phyloP scores from a whole-genome alignment of 192 early-diverging fungal species.

The Backusella tuberculispora region DNA sequence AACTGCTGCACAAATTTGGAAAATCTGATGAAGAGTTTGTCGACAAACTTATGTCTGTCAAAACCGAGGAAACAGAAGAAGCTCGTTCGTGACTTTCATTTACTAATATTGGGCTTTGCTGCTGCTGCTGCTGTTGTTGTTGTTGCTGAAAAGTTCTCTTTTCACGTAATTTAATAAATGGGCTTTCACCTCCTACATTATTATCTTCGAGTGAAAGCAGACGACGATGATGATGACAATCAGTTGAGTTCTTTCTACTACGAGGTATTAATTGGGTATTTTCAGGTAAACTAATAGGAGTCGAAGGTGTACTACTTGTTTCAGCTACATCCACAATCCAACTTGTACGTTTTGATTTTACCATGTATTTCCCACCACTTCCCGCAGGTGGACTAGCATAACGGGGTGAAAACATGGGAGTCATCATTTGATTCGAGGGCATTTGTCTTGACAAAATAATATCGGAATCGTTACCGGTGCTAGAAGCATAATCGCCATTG shows the following conservation, averaged over 20 bases:
- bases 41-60: constrained; percentile 28
- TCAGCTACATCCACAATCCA: constrained; percentile 30
- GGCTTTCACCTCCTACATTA: neutral
- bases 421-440: neutral
- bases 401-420: constrained; percentile 2
- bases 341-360: constrained; percentile 39
- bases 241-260: constrained; percentile 25
- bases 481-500: neutral
- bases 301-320: constrained; percentile 20
- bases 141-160: neutral
- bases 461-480: constrained; percentile 2
- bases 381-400: constrained; percentile 30
- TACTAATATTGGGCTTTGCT: neutral
- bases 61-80: constrained; percentile 35
- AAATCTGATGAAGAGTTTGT: neutral
- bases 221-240: neutral
- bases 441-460: neutral
- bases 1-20: constrained; percentile 13
- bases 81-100: constrained; percentile 19
- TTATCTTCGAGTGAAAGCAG: neutral
- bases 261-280: neutral
- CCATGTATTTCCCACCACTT: constrained; percentile 32
- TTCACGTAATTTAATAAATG: constrained; percentile 22
- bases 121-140: neutral
- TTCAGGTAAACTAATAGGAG: constrained; percentile 27